These are phyloP conservation scores for Setomelanomma holmii DNA, from an alignment of 2,329 filamentous ascomycete genomes.

Conservation along the genomic window DNA sequence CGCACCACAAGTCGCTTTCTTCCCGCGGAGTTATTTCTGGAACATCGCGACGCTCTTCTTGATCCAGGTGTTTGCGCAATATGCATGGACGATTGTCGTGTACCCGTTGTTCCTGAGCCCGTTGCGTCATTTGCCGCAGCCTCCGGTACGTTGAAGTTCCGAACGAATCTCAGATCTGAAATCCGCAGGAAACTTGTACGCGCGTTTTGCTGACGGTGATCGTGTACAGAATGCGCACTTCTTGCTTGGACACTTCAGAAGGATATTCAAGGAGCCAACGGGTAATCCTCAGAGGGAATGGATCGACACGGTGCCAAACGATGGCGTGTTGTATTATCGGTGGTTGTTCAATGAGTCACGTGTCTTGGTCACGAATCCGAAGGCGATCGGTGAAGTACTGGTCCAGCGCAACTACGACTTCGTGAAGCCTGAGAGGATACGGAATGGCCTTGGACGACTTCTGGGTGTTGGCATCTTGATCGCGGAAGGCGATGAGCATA, in stretches of 20 bases:
- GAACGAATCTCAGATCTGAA: too few species aligned
- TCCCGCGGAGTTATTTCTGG: conserved; percentile 41
- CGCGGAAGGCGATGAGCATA: conserved; percentile 91
- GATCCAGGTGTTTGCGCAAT: conserved; percentile 43
- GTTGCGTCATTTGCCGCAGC: conserved; percentile 63
- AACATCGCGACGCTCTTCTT: conserved; percentile 53
- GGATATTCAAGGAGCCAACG: conserved; percentile 51
- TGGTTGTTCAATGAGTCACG: conserved; percentile 56
- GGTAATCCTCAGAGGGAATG: conserved; percentile 58
- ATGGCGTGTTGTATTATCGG: conserved; percentile 62
- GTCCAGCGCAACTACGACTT: conserved; percentile 61
- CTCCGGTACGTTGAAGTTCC: conserved; percentile 50
- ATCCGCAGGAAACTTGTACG: neutral
- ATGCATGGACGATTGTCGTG: conserved; percentile 56
- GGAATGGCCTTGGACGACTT: conserved; percentile 65
- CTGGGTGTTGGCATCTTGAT: conserved; percentile 77
- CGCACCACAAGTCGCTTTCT: conserved; percentile 40
- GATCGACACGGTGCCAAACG: conserved; percentile 61
- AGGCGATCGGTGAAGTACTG: conserved; percentile 58
- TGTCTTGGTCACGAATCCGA: conserved; percentile 55
- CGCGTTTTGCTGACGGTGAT: neutral
- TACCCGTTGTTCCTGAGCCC: conserved; percentile 67
- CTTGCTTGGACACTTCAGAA: conserved; percentile 52
- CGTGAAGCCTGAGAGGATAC: conserved; percentile 55
- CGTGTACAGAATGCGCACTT: conserved; percentile 35